Conservation (phyloP, 2,329 filamentous ascomycete genomes). For the Aspergillus hiratsukae region DNA sequence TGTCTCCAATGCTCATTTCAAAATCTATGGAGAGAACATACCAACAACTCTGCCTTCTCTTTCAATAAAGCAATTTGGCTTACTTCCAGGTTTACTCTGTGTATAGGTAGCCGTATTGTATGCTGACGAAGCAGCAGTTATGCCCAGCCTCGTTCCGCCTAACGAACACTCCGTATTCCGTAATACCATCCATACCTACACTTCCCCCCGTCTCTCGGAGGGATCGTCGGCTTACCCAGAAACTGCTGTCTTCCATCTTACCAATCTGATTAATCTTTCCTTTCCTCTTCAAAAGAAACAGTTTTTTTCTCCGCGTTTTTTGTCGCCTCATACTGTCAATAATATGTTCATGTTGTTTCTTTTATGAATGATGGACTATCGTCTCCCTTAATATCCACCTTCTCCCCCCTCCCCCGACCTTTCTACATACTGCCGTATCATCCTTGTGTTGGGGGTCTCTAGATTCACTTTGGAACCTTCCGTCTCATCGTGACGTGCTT, state of each 20-base stretch:
- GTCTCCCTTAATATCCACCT: background rate
- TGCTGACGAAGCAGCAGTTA: background rate
- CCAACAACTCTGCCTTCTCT: background rate
- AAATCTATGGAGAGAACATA: background rate
- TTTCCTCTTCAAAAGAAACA: background rate
- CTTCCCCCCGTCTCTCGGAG: background rate
- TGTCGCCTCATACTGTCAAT: background rate
- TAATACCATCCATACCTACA: background rate
- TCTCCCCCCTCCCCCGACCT: background rate
- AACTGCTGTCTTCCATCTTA: background rate
- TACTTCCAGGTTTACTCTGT: background rate
- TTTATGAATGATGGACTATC: background rate
- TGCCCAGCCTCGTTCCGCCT: background rate
- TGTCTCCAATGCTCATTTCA: background rate
- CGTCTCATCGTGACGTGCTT: slow-evolving; percentile 1
- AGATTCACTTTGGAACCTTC: background rate
- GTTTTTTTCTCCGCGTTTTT: background rate
- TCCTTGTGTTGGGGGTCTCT: background rate
- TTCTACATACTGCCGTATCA: background rate
- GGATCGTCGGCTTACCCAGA: background rate
- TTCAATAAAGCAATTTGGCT: background rate
- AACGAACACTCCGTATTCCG: background rate
- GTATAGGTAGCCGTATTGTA: background rate
- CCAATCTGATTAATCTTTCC: background rate
- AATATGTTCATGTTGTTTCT: background rate